phyloP scores from a whole-genome alignment of 495 filamentous ascomycete genomes.

The Schizothecium vesticola region DNA sequence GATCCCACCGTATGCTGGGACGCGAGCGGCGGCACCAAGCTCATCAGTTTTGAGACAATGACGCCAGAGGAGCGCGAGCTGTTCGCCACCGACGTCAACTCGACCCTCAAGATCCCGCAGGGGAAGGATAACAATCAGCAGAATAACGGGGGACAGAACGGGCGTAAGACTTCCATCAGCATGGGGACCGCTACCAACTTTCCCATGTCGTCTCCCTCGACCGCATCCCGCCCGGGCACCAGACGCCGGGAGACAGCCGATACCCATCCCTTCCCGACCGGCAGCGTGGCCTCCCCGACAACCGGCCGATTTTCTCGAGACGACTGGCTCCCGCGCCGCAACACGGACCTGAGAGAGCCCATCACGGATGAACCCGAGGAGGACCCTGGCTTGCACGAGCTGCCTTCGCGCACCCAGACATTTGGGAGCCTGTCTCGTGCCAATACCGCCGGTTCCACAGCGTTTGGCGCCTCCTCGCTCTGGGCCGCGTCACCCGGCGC shows the following conservation, averaged over 20 bases:
- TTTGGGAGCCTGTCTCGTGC: constrained; percentile 62
- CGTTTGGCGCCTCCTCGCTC: constrained; percentile 53
- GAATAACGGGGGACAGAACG: constrained; percentile 42
- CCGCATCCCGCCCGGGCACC: constrained; percentile 58
- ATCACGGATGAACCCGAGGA: constrained; percentile 46
- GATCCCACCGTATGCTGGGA: constrained; percentile 83
- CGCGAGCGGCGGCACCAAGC: constrained; percentile 61
- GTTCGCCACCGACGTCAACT: constrained; percentile 85
- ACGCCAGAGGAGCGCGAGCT: constrained; percentile 78
- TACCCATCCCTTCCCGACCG: constrained; percentile 58
- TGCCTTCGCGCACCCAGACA: constrained; percentile 37
- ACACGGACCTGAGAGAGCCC: constrained; percentile 51
- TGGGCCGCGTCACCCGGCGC: constrained; percentile 55
- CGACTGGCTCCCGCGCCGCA: constrained; percentile 67
- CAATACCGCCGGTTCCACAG: constrained; percentile 47
- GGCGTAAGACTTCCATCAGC: constrained; percentile 74
- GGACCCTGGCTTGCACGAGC: constrained; percentile 20
- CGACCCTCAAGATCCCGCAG: constrained; percentile 77
- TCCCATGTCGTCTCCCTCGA: constrained; percentile 56
- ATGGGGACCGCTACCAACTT: constrained; percentile 44
- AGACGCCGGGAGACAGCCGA: constrained; percentile 88
- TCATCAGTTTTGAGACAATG: constrained; percentile 71
- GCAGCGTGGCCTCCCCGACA: constrained; percentile 45
- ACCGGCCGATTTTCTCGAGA: constrained; percentile 46
- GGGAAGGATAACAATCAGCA: constrained; percentile 65